Base-by-base conservation (phyloP, 192 early-diverging fungal species). In the Coemansia sp. region DNA sequence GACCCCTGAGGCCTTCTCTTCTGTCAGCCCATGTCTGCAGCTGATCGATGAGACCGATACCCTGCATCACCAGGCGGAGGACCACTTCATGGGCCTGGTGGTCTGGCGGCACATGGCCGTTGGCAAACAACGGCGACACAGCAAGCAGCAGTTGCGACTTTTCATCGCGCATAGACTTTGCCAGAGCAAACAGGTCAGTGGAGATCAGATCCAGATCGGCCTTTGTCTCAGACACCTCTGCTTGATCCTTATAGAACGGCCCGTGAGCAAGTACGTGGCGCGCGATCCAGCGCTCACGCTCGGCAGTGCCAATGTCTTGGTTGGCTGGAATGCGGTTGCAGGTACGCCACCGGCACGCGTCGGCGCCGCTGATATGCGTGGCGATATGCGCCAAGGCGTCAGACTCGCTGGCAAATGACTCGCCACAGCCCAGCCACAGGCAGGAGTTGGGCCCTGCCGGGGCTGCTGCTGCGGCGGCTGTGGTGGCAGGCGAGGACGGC, bases 21-120 rank as follows among this genome's bases (percentile, higher is more conserved):
- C 79, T 44, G 55, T 82, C 74, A 1, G 74, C 79, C 79, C 79
- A 82, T 42, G 62, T 67, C 26, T 82, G 79, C 63, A 82, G 68
- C 71, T 82, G 79, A 68, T 82, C 79, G 0, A 82, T 49, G 26
- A 82, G 60, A 17, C 68, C 70, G 17, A 82, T 69, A 30, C 79
- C 79, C 68, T 71, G 79, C 52, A 73, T 14, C 32, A 70, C 71
- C 64, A 82, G 38, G 26, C 68, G 68, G 39, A 80, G 21, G 17
- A 80, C 67, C 60, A 52, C 64, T 47, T 66, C 59, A 61, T 75
- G 62, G 28, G 42, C 42, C 50, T 62, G 40, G 40, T 64, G 57
- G 6, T 62, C 55, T 17, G 37, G 30, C 46, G 65, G 55, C 39
- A 50, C 47, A n/a, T 46, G 37, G 32, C 63, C 71, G 14, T 49